Percentiles rank a stretch among this genome's conserved stretches.
Conservation (phyloP, 495 filamentous ascomycete species). For the Echria macrotheca region DNA sequence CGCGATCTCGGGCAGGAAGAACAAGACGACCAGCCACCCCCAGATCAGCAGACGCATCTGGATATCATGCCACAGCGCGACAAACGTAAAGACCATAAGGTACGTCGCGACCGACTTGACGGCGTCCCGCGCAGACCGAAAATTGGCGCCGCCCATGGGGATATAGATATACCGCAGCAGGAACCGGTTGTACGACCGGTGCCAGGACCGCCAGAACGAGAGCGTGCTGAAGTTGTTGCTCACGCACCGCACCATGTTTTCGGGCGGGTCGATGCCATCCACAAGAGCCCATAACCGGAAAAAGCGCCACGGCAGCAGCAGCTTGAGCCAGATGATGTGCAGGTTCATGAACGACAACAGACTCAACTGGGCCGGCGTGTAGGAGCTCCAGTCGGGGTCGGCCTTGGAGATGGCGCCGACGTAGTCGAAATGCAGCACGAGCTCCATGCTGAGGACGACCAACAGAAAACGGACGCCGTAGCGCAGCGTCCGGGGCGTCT, state of each 20-base stretch:
- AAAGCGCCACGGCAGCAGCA: slow-evolving; percentile 93
- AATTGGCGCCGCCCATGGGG: slow-evolving; percentile 70
- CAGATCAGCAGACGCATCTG: slow-evolving; percentile 87
- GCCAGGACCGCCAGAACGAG: slow-evolving; percentile 96
- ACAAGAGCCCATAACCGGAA: slow-evolving; percentile 92
- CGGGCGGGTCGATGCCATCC: slow-evolving; percentile 89
- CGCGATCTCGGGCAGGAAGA: slow-evolving; percentile 83
- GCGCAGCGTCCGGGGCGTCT: slow-evolving; percentile 55
- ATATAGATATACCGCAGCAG: slow-evolving; percentile 91
- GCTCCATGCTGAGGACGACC: slow-evolving; percentile 81
- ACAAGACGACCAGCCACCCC: slow-evolving; percentile 93
- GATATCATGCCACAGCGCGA: slow-evolving; percentile 98
- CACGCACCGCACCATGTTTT: slow-evolving; percentile 98
- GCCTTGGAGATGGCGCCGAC: slow-evolving; percentile 87
- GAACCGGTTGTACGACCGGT: slow-evolving; percentile 91
- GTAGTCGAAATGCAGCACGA: slow-evolving; percentile 91
- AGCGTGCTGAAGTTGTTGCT: slow-evolving; percentile 87
- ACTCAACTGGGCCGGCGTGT: slow-evolving; percentile 81
- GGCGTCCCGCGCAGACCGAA: slow-evolving; percentile 28
- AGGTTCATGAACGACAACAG: slow-evolving; percentile 96
- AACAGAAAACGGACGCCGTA: slow-evolving; percentile 85
- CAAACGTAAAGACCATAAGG: slow-evolving; percentile 89
- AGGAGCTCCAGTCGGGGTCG: slow-evolving; percentile 68
- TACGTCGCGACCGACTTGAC: slow-evolving; percentile 61
- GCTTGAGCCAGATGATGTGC: slow-evolving; percentile 96